Conservation (phyloP, 78 protist genomes). For the Polysphondylium violaceum region DNA sequence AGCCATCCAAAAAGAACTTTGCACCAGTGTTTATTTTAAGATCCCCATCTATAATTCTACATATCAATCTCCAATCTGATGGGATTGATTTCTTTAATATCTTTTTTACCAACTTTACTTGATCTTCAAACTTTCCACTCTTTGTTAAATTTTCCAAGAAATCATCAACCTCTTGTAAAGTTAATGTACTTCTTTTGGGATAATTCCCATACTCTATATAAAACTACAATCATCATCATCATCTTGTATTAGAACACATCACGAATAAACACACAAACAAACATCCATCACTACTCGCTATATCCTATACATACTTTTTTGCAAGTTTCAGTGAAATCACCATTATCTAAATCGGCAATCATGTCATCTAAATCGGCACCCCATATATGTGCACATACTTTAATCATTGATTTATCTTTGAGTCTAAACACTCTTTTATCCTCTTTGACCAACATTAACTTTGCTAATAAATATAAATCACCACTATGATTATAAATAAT, state of each 20-base stretch:
- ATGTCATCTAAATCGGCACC: constrained; percentile 35
- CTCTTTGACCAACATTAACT: constrained; percentile 78
- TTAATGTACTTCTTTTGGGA: constrained; percentile 62
- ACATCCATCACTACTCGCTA: too few relatives aligned
- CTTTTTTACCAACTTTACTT: constrained; percentile 49
- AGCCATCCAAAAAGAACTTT: constrained; percentile 82
- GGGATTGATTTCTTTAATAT: constrained; percentile 60
- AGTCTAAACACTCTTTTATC: constrained; percentile 83
- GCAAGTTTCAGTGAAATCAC: constrained; percentile 85
- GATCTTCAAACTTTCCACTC: constrained; percentile 76
- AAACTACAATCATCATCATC: constrained; percentile 6
- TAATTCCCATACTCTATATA: constrained; percentile 49
- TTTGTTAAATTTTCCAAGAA: constrained; percentile 77
- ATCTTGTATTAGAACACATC: not conserved
- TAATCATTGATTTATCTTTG: constrained; percentile 82
- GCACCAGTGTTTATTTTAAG: constrained; percentile 83
- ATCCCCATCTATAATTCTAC: constrained; percentile 82
- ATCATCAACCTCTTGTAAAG: constrained; percentile 79
- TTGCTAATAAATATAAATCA: constrained; percentile 78
- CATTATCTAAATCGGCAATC: constrained; percentile 67
- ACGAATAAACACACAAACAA: not conserved
- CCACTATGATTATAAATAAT: constrained; percentile 53
- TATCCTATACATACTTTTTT: constrained; percentile 44
- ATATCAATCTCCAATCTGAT: constrained; percentile 65
- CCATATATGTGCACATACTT: constrained; percentile 60